Base-by-base conservation (phyloP, 768 basidiomycete genomes). In the Heimioporus sp. region DNA sequence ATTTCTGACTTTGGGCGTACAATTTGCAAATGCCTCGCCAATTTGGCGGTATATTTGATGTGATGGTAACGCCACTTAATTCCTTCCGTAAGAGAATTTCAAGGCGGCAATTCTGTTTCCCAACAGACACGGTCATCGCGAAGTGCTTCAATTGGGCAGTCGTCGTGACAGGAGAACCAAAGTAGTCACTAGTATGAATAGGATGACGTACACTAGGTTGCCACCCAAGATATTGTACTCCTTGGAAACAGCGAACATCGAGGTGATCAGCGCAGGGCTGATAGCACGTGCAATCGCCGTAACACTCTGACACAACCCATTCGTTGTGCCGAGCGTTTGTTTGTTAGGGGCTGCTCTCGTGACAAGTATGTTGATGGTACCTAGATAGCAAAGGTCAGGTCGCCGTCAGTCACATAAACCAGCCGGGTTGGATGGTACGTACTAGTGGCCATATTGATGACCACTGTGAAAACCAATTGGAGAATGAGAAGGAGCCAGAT, bases 321-420 rank as follows among this genome's bases (percentile, higher is more conserved):
- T 82, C 2, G 77, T 79, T 6, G 81, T 77, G 7, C 83, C 83
- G 7, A 85, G 70, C 0, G 80, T 77, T 17, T 69, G 69, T 48
- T 73, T 76, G 51, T 76, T 77, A 0, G 83, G 82, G 2, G 82
- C 71, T 1, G 80, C 76, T 28, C 73, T 72, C 4, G 77, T 82
- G 47, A 83, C 66, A 49, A 76, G 80, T 57, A 84, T 75, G 46
- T 78, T 79, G n/a, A 79, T 74, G 40, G 76, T 77, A 21, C 74
- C 82, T 56, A 52, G 3, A 40, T 15, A 15, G 15, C 5, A 4
- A 21, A n/a, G 13, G 43, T 58, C 19, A 61, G 47, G 35, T 32
- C 24, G 51, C 46, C 20, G 0, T 20, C 40, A 34, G 31, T 20
- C 2, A 6, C 9, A 48, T 6, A 31, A 3, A 35, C 13, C 2